Percentiles rank a stretch among this genome's conserved stretches.
These are phyloP conservation scores for Metarhizium anisopliae DNA, from an alignment of 2,329 filamentous ascomycete species.

Conservation along the genomic window DNA sequence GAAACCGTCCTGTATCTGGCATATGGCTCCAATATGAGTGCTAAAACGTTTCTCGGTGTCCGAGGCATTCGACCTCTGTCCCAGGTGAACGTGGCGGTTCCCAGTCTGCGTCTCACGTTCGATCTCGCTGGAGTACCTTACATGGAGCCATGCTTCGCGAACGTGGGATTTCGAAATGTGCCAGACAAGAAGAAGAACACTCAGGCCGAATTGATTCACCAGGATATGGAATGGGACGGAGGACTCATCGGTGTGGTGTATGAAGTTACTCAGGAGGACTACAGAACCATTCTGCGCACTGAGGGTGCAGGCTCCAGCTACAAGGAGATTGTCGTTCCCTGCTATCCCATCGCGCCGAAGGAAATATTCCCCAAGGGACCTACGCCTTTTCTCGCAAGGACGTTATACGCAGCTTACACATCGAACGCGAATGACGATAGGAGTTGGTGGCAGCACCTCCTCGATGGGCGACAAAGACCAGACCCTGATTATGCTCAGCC, in stretches of 20 bases:
- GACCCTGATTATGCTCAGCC: slow-evolving; percentile 70
- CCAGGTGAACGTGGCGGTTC: slow-evolving; percentile 72
- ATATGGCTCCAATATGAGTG: slow-evolving; percentile 83
- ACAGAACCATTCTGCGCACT: slow-evolving; percentile 75
- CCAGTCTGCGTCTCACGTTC: slow-evolving; percentile 70
- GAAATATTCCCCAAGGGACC: slow-evolving; percentile 54
- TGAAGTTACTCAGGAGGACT: slow-evolving; percentile 79
- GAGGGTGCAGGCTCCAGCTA: slow-evolving; percentile 86
- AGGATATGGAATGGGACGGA: slow-evolving; percentile 53
- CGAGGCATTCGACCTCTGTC: slow-evolving; percentile 77
- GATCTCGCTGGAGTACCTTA: slow-evolving; percentile 83
- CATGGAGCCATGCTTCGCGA: slow-evolving; percentile 84
- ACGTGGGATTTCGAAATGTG: slow-evolving; percentile 55
- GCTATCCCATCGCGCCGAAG: slow-evolving; percentile 55
- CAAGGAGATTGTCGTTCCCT: slow-evolving; percentile 71
- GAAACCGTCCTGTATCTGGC: slow-evolving; percentile 68
- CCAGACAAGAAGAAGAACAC: slow-evolving; percentile 28
- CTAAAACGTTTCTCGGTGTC: slow-evolving; percentile 67
- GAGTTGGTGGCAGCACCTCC: slow-evolving; percentile 38
- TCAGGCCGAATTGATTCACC: slow-evolving; percentile 1
- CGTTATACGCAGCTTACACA: slow-evolving; percentile 61
- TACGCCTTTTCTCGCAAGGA: slow-evolving; percentile 70
- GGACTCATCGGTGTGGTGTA: slow-evolving; percentile 91
- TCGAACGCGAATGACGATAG: slow-evolving; percentile 23
- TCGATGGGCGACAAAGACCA: slow-evolving; percentile 42